A percentile compares a stretch with the other conserved stretches of the same genome.
Conservation (phyloP, 2,329 filamentous ascomycete species). For the Myriangium duriaei region DNA sequence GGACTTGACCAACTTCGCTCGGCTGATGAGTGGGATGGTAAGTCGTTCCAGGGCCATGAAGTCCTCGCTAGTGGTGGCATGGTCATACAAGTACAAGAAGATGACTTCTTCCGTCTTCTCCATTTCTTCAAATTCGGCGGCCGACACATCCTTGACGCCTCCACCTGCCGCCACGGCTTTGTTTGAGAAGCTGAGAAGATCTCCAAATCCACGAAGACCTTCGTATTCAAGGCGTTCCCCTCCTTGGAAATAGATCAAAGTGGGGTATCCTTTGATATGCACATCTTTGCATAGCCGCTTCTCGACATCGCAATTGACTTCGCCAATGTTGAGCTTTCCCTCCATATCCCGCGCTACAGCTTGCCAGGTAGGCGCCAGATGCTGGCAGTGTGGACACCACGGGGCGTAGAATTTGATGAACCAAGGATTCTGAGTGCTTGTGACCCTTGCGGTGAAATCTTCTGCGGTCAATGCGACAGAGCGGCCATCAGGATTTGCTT, state of each 20-base stretch:
- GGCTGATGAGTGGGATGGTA: constrained; percentile 77
- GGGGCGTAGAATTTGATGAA: constrained; percentile 98
- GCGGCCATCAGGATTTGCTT: constrained; percentile 61
- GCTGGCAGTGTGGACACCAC: constrained; percentile 93
- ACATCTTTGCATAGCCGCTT: constrained; percentile 86
- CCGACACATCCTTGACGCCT: constrained; percentile 71
- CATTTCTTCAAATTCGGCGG: constrained; percentile 61
- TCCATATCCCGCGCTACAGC: constrained; percentile 87
- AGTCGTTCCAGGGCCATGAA: constrained; percentile 79
- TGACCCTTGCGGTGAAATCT: constrained; percentile 74
- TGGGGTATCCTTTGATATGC: constrained; percentile 67
- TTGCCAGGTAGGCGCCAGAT: constrained; percentile 79
- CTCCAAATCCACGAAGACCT: constrained; percentile 80
- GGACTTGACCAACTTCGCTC: constrained; percentile 86
- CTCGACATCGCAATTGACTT: constrained; percentile 89
- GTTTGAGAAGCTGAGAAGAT: constrained; percentile 75
- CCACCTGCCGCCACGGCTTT: constrained; percentile 68
- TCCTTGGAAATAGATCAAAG: constrained; percentile 83
- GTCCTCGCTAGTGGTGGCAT: constrained; percentile 85
- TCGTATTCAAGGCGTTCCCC: constrained; percentile 88
- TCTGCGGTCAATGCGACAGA: constrained; percentile 70
- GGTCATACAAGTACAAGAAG: constrained; percentile 95
- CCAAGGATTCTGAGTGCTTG: constrained; percentile 81
- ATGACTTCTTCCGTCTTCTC: constrained; percentile 92
- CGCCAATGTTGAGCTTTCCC: constrained; percentile 77